Base-by-base conservation (phyloP, 2,329 filamentous ascomycete species). In the Lecanicillium sp. region DNA sequence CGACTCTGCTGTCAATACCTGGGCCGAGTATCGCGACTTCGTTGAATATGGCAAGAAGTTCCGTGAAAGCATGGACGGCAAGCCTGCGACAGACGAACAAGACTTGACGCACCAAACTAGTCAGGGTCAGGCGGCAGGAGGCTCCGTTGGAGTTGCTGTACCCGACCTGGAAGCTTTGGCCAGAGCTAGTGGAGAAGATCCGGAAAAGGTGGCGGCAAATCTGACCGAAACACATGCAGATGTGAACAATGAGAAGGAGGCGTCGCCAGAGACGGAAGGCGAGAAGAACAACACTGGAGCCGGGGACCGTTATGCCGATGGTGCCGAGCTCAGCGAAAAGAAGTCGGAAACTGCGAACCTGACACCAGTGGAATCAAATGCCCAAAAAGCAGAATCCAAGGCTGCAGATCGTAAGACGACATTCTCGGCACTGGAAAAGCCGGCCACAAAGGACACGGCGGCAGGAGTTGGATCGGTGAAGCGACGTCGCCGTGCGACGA, bases 11-110 rank as follows among this genome's bases (percentile, higher is more conserved):
- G 92, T 95, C 18, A 82, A 79, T 46, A 90, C 84, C 31, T 98
- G 92, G 92, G 81, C 84, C 48, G 85, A 94, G 46, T 98, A 98
- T 61, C 83, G 86, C 46, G 84, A 94, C 48, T 94, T 84, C 54
- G 72, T 77, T 39, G 73, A 79, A 4, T 97, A 96, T 57, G 72
- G 74, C 14, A 79, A 84, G 48, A 77, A 80, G 33, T 96, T 98
- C 66, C 74, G 77, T 40, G 80, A 84, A 50, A 74, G 66, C 54
- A 75, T 77, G 70, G 69, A 70, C 34, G 65, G 65, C 60, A 86
- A 68, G 58, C 68, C 53, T 14, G 40, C 51, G 50, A 65, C 49
- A 58, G 76, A 69, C 18, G 63, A 82, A 57, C 50, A 68, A 57
- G 59, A 71, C 57, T 46, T 66, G 55, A 59, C 71, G 59, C 45